phyloP scores from a whole-genome alignment of 306 rosid genomes.

The Elaeagnus macrophylla region DNA sequence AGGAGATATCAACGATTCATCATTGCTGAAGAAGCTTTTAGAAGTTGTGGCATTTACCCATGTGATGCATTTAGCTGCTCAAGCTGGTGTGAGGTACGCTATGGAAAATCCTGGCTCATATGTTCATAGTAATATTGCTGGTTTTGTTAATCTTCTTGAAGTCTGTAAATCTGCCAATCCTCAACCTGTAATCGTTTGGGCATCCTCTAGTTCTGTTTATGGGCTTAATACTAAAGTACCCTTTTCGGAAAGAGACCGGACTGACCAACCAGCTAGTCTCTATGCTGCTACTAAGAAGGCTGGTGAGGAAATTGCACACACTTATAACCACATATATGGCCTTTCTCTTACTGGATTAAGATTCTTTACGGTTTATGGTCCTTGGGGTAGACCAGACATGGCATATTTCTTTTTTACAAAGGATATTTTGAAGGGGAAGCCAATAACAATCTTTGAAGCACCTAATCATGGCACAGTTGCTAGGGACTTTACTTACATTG shows the following conservation, averaged over 20 bases:
- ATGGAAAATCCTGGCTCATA: constrained; percentile 94
- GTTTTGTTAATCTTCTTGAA: constrained; percentile 81
- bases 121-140: constrained; percentile 95
- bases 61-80: constrained; percentile 98
- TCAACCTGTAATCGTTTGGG: constrained; percentile 96
- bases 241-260: constrained; percentile 77
- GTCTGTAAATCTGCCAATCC: constrained; percentile 78
- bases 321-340: constrained; percentile 86
- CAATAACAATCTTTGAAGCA: constrained; percentile 66
- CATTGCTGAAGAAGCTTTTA: constrained; percentile 66
- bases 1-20: constrained; percentile 80
- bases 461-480: constrained; percentile 89
- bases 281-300: constrained; percentile 97
- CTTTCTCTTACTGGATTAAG: constrained; percentile 84
- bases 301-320: constrained; percentile 97
- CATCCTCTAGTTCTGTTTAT: constrained; percentile 88
- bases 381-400: constrained; percentile 99
- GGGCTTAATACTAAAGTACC: constrained; percentile 93
- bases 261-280: constrained; percentile 91
- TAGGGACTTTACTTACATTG: constrained; percentile 90
- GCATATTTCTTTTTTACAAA: constrained; percentile 88
- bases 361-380: constrained; percentile 94
- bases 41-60: constrained; percentile 91
- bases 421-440: constrained; percentile 81
- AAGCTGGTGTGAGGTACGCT: constrained; percentile 99